These are phyloP conservation scores for Entoloma clypeatum DNA, from an alignment of 1,284 basidiomycete species.

Conservation along the genomic window DNA sequence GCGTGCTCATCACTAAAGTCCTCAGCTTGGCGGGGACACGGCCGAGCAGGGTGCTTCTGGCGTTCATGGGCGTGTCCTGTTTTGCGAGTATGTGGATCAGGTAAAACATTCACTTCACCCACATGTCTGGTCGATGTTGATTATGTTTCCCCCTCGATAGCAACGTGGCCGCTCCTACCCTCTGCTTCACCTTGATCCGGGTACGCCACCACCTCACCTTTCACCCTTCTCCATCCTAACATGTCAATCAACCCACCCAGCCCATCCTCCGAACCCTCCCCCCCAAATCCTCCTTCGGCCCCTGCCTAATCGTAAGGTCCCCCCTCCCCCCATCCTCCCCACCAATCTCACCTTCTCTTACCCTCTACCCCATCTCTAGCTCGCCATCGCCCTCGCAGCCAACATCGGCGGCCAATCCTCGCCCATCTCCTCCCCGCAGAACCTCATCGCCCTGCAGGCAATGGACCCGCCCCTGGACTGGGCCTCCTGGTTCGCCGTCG, in stretches of 20 bases:
- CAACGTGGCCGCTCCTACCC: conserved; percentile 96
- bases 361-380: conserved; percentile 38
- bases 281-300: conserved; percentile 82
- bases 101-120: conserved; percentile 35
- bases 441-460: conserved; percentile 85
- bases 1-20: conserved; percentile 89
- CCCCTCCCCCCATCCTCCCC: conserved; percentile 2
- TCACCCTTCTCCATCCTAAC: conserved; percentile 3
- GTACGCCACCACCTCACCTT: conserved; percentile 41
- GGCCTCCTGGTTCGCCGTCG: conserved; percentile 93
- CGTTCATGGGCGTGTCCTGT: conserved; percentile 96
- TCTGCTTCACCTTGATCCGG: conserved; percentile 96
- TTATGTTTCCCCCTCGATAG: conserved; percentile 37
- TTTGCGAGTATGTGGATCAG: conserved; percentile 99
- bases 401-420: conserved; percentile 98
- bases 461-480: conserved; percentile 91
- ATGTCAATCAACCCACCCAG: conserved; percentile 37
- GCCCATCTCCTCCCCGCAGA: conserved; percentile 95
- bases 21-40: conserved; percentile 87
- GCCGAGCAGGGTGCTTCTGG: conserved; percentile 84
- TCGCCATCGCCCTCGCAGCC: conserved; percentile 94
- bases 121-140: conserved; percentile 4
- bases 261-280: conserved; percentile 93
- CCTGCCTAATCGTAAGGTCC: conserved; percentile 80
- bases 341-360: conserved; percentile 1